These are phyloP conservation scores for Arachis monticola DNA, from an alignment of 331 rosid genomes.

Conservation along the genomic window DNA sequence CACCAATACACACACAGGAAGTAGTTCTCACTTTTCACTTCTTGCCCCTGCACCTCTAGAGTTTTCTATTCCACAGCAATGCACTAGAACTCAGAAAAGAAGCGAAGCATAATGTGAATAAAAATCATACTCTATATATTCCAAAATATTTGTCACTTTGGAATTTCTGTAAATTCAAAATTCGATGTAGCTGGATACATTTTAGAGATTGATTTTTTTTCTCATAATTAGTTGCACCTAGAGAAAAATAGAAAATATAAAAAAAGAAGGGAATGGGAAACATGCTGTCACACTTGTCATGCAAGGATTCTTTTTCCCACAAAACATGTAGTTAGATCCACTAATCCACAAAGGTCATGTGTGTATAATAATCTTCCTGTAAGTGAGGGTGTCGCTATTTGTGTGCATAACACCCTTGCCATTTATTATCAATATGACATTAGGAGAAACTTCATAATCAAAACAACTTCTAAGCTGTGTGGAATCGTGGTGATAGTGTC, in stretches of 20 bases:
- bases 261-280: background rate
- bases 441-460: background rate
- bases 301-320: background rate
- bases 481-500: constrained; percentile 13
- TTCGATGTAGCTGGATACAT: too few species aligned
- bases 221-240: background rate
- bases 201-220: too few species aligned
- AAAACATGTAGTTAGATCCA: background rate
- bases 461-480: constrained; percentile 13
- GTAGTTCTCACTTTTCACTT: too few species aligned
- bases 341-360: background rate
- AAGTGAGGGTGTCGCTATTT: background rate
- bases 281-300: background rate
- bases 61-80: too few species aligned
- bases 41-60: too few species aligned
- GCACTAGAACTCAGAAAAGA: background rate
- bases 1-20: background rate
- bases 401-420: background rate
- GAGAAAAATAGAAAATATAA: background rate
- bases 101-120: background rate
- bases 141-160: too few species aligned
- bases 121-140: too few species aligned
- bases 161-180: too few species aligned
- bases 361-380: background rate
- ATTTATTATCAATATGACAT: background rate